phyloP scores from a whole-genome alignment of 2,329 filamentous ascomycete species.

The Fusarium nelsonii region DNA sequence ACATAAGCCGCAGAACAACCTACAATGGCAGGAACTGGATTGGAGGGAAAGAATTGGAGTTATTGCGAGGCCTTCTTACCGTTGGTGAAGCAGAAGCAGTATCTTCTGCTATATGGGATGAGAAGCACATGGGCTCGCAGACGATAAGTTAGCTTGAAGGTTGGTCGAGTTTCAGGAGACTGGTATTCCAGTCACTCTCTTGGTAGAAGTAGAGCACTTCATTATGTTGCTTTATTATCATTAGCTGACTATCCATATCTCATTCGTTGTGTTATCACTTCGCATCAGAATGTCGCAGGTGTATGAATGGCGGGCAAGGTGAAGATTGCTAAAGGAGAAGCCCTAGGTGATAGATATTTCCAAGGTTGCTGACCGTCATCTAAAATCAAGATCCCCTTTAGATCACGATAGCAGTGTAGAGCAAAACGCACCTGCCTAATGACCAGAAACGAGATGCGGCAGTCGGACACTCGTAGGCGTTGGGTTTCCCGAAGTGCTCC shows the following conservation, averaged over 20 bases:
- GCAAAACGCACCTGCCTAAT: not conserved
- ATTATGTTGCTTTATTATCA: not conserved
- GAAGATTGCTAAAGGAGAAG: not conserved
- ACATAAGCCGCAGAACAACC: slow-evolving; percentile 11
- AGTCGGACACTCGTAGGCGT: not conserved
- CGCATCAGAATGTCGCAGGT: not conserved
- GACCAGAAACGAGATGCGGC: not conserved
- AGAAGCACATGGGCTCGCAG: not conserved
- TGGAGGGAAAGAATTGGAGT: slow-evolving; percentile 22
- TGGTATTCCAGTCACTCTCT: not conserved
- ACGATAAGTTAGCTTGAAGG: not conserved
- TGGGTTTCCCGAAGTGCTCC: not conserved
- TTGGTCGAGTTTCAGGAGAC: not conserved
- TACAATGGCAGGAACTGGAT: slow-evolving; percentile 16
- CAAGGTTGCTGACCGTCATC: not conserved
- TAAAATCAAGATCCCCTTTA: not conserved
- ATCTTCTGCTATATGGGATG: not conserved
- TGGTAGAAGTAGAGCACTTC: not conserved
- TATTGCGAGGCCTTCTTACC: slow-evolving; percentile 15
- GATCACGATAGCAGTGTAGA: not conserved
- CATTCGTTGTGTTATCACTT: not conserved
- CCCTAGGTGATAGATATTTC: not conserved
- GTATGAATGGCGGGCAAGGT: not conserved
- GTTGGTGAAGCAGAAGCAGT: slow-evolving; percentile 1
- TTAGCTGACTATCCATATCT: not conserved